A percentile compares a stretch with the other conserved stretches of the same genome.
Evolutionary conservation across 805 yeast genomes (phyloP).

Genomic region (Tetrapisispora arboricola): DNA sequence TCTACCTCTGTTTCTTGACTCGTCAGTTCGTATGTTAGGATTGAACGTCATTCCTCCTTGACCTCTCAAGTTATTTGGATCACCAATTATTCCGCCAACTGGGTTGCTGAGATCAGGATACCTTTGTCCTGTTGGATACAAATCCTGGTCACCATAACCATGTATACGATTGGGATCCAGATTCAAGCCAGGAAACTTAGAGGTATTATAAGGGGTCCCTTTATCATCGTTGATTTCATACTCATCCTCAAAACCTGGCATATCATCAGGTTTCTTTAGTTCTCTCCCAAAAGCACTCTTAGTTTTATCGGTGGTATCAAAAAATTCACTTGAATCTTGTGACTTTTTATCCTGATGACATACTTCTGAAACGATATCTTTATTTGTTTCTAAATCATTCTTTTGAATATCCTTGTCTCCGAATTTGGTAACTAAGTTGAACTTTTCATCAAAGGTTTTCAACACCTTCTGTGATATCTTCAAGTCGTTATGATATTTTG

Average conservation of each 20-base stretch:
- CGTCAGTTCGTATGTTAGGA: conserved; percentile 10
- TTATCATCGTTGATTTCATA: conserved; percentile 14
- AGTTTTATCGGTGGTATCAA: not conserved
- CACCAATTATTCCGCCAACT: conserved; percentile 4
- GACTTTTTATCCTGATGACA: not conserved
- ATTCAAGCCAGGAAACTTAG: conserved; percentile 5
- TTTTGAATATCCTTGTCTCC: not conserved
- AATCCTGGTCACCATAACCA: conserved; percentile 27
- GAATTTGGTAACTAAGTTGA: not conserved
- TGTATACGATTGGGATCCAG: not conserved
- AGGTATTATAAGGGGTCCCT: conserved; percentile 22
- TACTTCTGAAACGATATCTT: not conserved
- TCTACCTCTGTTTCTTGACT: conserved; percentile 15
- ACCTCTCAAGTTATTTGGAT: conserved; percentile 4
- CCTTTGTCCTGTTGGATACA: conserved; percentile 27
- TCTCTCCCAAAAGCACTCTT: not conserved
- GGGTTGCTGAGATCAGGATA: conserved; percentile 18
- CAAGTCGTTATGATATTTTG: conserved; percentile 4
- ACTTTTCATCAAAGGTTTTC: not conserved
- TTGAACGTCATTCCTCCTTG: conserved; percentile 29
- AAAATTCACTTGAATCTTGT: not conserved
- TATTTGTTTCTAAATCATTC: too few species aligned
- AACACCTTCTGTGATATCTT: not conserved
- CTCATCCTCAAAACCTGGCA: conserved; percentile 30
- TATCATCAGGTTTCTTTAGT: conserved; percentile 18